These are phyloP conservation scores for Tephrocybe sp. DNA, from an alignment of 768 basidiomycete species.

Conservation along the genomic window DNA sequence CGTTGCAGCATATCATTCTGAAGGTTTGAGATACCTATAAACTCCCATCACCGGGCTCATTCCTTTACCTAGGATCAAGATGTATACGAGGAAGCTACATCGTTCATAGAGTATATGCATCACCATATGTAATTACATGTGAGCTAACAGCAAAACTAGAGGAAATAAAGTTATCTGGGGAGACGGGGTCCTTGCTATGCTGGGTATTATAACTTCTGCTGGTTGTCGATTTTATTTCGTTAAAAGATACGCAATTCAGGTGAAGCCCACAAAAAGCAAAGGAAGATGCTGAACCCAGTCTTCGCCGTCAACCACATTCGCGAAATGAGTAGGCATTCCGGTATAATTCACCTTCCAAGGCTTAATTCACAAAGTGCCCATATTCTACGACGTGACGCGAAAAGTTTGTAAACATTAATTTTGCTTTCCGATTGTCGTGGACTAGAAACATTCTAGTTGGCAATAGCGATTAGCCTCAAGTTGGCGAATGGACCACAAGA, in stretches of 20 bases:
- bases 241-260: conserved; percentile 17
- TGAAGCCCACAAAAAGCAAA: conserved; percentile 26
- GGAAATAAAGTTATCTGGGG: conserved; percentile 6
- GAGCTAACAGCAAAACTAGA: too few relatives aligned
- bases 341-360: conserved; percentile 15
- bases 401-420: conserved; percentile 4
- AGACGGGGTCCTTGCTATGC: conserved; percentile 17
- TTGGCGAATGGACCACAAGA: conserved; percentile 12
- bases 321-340: conserved; percentile 9
- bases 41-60: neutral
- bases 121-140: too few relatives aligned
- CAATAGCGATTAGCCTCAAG: conserved; percentile 4
- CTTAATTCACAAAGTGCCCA: conserved; percentile 18
- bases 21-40: conserved; percentile 19
- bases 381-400: conserved; percentile 17
- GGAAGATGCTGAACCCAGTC: conserved; percentile 30
- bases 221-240: too few relatives aligned
- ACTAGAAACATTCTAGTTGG: conserved; percentile 3
- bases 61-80: conserved; percentile 26
- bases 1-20: conserved; percentile 33
- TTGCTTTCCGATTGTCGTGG: neutral
- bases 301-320: conserved; percentile 27
- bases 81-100: conserved; percentile 28
- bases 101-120: conserved; percentile 13
- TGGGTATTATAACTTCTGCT: conserved; percentile 10